These are phyloP conservation scores for Vitis hybrid DNA, from an alignment of 177 flowering plant species.

Conservation along the genomic window DNA sequence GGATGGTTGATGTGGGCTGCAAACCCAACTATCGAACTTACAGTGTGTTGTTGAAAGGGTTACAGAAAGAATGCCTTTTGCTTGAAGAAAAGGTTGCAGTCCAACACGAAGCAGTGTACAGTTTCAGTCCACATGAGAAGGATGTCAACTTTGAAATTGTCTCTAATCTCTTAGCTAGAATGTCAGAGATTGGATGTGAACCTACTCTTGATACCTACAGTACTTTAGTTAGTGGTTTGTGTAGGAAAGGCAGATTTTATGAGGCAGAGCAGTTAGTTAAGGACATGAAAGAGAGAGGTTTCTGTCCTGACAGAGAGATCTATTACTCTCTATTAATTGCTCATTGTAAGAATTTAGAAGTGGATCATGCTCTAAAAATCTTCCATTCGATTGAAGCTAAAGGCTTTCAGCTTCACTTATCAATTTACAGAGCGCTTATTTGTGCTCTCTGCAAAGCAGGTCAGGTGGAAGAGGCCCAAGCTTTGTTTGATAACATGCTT, in stretches of 20 bases:
- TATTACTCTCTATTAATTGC: conserved; percentile 40
- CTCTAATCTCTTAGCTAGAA: conserved; percentile 41
- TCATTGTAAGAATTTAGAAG: conserved; percentile 53
- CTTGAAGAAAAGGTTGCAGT: conserved; percentile 33
- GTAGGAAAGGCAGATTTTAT: conserved; percentile 48
- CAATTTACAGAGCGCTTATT: conserved; percentile 45
- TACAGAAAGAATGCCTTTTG: conserved; percentile 47
- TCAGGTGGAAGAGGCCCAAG: conserved; percentile 46
- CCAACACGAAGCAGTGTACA: conserved; percentile 29
- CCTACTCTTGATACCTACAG: conserved; percentile 56
- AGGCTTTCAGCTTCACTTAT: conserved; percentile 44
- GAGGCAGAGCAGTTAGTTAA: conserved; percentile 65
- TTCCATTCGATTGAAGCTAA: conserved; percentile 27
- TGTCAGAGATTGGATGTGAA: conserved; percentile 57
- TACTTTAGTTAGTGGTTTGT: conserved; percentile 53
- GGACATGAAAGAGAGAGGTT: conserved; percentile 51
- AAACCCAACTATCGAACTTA: conserved; percentile 72
- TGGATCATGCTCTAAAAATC: conserved; percentile 53
- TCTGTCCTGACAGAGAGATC: conserved; percentile 41
- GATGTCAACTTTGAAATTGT: conserved; percentile 29
- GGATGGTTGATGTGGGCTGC: conserved; percentile 51
- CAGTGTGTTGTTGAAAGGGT: conserved; percentile 60
- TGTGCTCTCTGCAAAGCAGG: conserved; percentile 51
- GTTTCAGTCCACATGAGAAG: conserved; percentile 21
- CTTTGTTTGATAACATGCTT: conserved; percentile 54